These are phyloP conservation scores for Boletellus ananiceps DNA, from an alignment of 768 basidiomycete species.

Conservation along the genomic window DNA sequence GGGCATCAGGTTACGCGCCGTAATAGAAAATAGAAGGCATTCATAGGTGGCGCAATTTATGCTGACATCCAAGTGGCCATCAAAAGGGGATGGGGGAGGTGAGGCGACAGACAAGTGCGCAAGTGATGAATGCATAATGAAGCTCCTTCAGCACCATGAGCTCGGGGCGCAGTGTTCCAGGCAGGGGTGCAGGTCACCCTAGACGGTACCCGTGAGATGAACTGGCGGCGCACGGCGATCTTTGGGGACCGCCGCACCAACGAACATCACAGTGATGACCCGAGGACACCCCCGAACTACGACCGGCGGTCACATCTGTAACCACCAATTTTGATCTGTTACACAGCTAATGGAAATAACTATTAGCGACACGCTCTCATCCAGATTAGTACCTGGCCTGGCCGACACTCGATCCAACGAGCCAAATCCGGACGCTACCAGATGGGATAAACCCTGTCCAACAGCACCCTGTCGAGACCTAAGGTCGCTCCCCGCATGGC, in stretches of 20 bases:
- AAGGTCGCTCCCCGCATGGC: conserved; percentile 20
- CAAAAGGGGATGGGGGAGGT: conserved; percentile 8
- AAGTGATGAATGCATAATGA: conserved; percentile 6
- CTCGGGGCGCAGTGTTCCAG: not conserved
- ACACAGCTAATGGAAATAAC: conserved; percentile 13
- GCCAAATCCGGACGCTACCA: conserved; percentile 23
- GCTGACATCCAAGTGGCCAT: conserved; percentile 9
- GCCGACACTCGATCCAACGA: conserved; percentile 9
- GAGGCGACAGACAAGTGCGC: conserved; percentile 8
- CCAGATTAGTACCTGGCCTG: conserved; percentile 13
- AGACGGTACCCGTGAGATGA: conserved; percentile 8
- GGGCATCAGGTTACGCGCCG: conserved; percentile 22
- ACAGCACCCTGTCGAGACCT: conserved; percentile 16
- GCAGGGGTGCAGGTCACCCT: conserved; percentile 8
- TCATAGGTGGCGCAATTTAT: conserved; percentile 9
- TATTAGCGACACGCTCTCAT: conserved; percentile 17
- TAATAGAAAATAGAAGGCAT: conserved; percentile 19
- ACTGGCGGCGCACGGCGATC: conserved; percentile 4
- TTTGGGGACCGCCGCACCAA: conserved; percentile 6
- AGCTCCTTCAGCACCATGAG: conserved; percentile 3
- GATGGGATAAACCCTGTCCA: conserved; percentile 19
- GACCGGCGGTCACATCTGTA: conserved; percentile 17
- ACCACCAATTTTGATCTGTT: conserved; percentile 11
- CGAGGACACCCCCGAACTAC: conserved; percentile 1
- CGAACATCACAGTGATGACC: conserved; percentile 12